phyloP scores from a whole-genome alignment of 1,139 yeast genomes.

The Yamadazyma conglobata region DNA sequence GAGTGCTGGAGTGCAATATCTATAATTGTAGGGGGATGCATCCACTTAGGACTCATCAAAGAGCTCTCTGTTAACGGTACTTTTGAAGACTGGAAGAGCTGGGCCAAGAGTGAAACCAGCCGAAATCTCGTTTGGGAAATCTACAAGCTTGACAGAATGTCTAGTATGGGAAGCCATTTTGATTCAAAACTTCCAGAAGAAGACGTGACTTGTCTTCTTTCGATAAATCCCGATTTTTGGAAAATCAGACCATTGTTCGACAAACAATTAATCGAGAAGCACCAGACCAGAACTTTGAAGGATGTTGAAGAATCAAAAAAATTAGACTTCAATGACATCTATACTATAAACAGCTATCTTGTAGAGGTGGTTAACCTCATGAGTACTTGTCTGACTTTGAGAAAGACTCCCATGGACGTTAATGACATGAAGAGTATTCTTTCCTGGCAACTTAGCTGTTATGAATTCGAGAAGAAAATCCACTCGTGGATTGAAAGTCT shows the following conservation, averaged over 20 bases:
- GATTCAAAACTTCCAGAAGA: constrained; percentile 10
- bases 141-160: constrained; percentile 20
- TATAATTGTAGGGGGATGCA: constrained; percentile 15
- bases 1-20: constrained; percentile 27
- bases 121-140: constrained; percentile 27
- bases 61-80: constrained; percentile 1
- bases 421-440: constrained; percentile 15
- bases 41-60: constrained; percentile 14
- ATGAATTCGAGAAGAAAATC: constrained; percentile 14
- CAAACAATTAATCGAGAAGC: constrained; percentile 8
- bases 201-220: constrained; percentile 11
- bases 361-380: constrained; percentile 15
- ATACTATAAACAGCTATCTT: constrained; percentile 14
- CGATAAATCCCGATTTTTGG: constrained; percentile 13
- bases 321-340: constrained; percentile 7
- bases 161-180: constrained; percentile 15
- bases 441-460: constrained; percentile 17
- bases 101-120: constrained; percentile 22
- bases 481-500: constrained; percentile 12
- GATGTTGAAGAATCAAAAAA: constrained; percentile 1
- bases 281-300: constrained; percentile 10
- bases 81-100: constrained; percentile 16
- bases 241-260: constrained; percentile 8
- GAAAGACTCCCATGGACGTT: constrained; percentile 14
- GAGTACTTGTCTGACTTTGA: constrained; percentile 14